These are phyloP conservation scores for Elongisporangium anandrum DNA, from an alignment of 352 stramenopile genomes.

Conservation along the genomic window DNA sequence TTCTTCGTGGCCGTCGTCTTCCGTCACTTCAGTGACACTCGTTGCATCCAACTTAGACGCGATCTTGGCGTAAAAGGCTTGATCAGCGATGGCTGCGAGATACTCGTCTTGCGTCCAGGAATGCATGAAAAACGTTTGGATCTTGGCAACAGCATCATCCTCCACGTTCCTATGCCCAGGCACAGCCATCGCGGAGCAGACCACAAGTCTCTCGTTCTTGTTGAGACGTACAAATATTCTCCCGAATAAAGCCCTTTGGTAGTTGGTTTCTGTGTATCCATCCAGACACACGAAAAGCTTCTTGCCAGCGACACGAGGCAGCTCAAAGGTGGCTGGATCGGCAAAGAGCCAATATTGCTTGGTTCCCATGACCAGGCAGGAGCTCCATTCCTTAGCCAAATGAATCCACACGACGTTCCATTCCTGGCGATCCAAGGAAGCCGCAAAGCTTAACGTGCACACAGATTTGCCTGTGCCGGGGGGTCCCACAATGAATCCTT, in stretches of 20 bases:
- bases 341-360: too few relatives aligned
- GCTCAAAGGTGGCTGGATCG: too few relatives aligned
- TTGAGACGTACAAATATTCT: background rate
- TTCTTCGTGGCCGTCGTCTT: background rate
- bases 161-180: background rate
- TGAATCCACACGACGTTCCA: constrained; percentile 22
- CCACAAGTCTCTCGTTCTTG: background rate
- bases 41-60: background rate
- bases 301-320: too few relatives aligned
- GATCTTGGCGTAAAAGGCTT: background rate
- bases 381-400: background rate
- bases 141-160: background rate
- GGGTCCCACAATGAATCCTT: constrained; percentile 14
- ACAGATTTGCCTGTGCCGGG: constrained; percentile 16
- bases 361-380: too few relatives aligned
- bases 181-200: background rate
- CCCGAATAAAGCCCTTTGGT: background rate
- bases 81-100: background rate
- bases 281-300: too few relatives aligned
- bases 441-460: constrained; percentile 9
- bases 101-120: background rate
- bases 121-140: background rate
- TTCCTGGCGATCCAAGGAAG: constrained; percentile 13
- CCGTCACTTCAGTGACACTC: background rate
- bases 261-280: too few relatives aligned